Percentiles rank a stretch among this genome's conserved stretches.
phyloP scores from a whole-genome alignment of 2,329 filamentous ascomycete genomes.

The Neofusicoccum kwambonambiense region DNA sequence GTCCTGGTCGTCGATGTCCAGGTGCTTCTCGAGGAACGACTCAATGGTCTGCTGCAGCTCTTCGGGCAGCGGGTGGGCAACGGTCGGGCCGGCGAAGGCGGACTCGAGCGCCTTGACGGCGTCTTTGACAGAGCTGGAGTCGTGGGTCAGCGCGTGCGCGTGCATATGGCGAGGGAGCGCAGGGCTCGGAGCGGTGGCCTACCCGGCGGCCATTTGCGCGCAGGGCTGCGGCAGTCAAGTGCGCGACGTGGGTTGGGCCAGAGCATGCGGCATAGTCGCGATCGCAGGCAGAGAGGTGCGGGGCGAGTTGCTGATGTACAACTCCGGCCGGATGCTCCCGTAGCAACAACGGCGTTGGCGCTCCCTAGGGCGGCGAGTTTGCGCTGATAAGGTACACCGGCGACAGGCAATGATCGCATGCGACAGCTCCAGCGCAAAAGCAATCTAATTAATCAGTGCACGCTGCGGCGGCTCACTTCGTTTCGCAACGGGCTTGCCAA shows the following conservation, averaged over 20 bases:
- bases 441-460: conserved; percentile 5
- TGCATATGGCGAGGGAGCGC: not conserved
- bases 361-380: not conserved
- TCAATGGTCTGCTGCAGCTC: conserved; percentile 63
- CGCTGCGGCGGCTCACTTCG: conserved; percentile 2
- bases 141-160: conserved; percentile 3
- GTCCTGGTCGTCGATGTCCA: conserved; percentile 64
- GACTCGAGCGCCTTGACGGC: conserved; percentile 46
- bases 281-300: not conserved
- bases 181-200: not conserved
- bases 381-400: not conserved
- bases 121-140: conserved; percentile 48
- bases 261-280: not conserved
- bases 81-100: conserved; percentile 42
- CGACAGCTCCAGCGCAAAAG: not conserved
- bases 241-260: not conserved
- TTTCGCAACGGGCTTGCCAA: not conserved
- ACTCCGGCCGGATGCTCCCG: not conserved
- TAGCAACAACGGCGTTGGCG: not conserved
- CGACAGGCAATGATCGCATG: not conserved
- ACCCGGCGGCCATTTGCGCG: conserved; percentile 15
- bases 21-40: conserved; percentile 66
- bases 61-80: conserved; percentile 61
- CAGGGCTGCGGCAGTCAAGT: not conserved
- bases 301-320: conserved; percentile 11